A percentile compares a stretch with the other conserved stretches of the same genome.
phyloP scores from a whole-genome alignment of 257 asterid genomes.

The Leonotis leonurus region DNA sequence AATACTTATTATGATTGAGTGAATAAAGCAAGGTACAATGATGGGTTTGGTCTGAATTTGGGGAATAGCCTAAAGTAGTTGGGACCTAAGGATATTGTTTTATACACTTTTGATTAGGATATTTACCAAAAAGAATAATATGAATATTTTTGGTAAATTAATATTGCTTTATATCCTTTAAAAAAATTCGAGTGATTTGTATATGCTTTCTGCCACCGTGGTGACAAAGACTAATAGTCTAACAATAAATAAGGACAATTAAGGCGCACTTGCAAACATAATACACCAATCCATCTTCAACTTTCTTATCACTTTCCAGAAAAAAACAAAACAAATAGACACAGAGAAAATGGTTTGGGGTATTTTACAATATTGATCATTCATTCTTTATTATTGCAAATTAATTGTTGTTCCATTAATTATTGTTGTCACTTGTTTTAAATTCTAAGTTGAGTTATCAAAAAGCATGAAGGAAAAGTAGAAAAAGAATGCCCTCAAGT shows the following conservation, averaged over 20 bases:
- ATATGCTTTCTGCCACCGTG: constrained; percentile 8
- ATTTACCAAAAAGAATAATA: background rate
- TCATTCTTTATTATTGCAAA: background rate
- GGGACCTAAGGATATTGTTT: too few species aligned
- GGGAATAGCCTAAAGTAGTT: constrained; percentile 1
- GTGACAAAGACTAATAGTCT: background rate
- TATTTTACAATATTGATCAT: background rate
- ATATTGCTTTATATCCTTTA: background rate
- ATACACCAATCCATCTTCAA: background rate
- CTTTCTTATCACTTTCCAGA: background rate
- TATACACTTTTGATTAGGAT: background rate
- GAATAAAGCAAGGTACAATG: background rate
- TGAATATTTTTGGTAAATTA: background rate
- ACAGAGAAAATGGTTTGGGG: background rate
- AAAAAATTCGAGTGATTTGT: background rate
- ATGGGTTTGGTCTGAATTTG: constrained; percentile 17
- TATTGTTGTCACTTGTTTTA: too few species aligned
- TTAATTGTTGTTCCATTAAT: too few species aligned
- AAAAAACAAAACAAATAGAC: background rate
- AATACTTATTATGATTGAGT: background rate
- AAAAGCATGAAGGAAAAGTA: background rate
- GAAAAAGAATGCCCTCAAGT: background rate
- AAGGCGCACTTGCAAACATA: background rate
- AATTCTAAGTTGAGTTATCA: too few species aligned
- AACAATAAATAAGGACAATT: background rate